phyloP scores from a whole-genome alignment of 106 monocot species.

The Acorus gramineus region DNA sequence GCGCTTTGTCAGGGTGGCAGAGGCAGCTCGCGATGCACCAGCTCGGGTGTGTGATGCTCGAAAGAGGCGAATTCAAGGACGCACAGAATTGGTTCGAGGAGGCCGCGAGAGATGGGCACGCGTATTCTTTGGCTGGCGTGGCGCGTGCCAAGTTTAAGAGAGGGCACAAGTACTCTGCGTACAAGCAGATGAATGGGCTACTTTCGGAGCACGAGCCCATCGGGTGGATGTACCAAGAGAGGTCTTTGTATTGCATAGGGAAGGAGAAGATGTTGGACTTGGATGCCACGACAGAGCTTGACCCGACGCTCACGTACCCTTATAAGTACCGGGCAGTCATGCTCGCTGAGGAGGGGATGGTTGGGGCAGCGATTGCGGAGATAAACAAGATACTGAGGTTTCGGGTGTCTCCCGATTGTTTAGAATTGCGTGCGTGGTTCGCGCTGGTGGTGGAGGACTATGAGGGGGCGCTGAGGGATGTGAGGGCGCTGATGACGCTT shows the following conservation, averaged over 20 bases:
- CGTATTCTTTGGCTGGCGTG: constrained; percentile 68
- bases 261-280: constrained; percentile 79
- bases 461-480: constrained; percentile 62
- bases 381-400: constrained; percentile 91
- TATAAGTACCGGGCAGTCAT: constrained; percentile 74
- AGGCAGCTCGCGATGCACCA: constrained; percentile 84
- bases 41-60: constrained; percentile 89
- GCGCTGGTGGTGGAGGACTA: constrained; percentile 52
- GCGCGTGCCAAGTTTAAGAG: constrained; percentile 82
- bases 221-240: constrained; percentile 96
- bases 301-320: constrained; percentile 72
- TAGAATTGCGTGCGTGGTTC: constrained; percentile 93
- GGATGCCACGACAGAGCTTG: constrained; percentile 45
- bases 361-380: constrained; percentile 69
- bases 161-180: constrained; percentile 87
- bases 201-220: constrained; percentile 34
- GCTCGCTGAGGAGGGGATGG: constrained; percentile 63
- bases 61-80: constrained; percentile 83
- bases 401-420: constrained; percentile 76
- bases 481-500: constrained; percentile 78
- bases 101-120: constrained; percentile 55
- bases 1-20: constrained; percentile 71
- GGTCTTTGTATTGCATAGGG: constrained; percentile 67
- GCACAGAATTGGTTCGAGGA: constrained; percentile 80
- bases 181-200: constrained; percentile 60